These are phyloP conservation scores for Polyplosphaeria fusca DNA, from an alignment of 495 filamentous ascomycete species.

Conservation along the genomic window DNA sequence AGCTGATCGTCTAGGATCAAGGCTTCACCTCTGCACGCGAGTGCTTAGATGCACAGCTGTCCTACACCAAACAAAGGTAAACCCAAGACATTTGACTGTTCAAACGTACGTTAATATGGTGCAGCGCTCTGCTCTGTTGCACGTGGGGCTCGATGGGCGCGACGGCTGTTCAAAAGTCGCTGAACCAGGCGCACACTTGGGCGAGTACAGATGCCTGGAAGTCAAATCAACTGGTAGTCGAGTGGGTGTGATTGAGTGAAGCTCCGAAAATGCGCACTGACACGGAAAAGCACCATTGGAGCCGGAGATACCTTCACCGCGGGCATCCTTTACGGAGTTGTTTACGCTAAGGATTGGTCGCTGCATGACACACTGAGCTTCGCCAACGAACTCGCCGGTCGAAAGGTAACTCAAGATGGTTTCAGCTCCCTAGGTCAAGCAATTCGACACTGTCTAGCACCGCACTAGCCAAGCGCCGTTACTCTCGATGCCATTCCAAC, in stretches of 20 bases:
- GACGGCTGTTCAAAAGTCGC: conserved; percentile 32
- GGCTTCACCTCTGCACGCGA: conserved; percentile 51
- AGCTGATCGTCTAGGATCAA: too few species aligned
- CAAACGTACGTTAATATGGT: neutral
- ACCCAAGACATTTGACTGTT: too few species aligned
- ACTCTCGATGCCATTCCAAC: neutral
- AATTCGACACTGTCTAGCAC: too few species aligned
- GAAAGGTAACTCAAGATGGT: conserved; percentile 65
- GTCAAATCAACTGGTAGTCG: conserved; percentile 46
- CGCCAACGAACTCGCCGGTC: conserved; percentile 64
- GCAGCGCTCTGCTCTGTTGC: conserved; percentile 58
- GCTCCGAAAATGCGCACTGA: conserved; percentile 20
- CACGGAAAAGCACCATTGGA: conserved; percentile 55
- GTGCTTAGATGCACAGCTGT: conserved; percentile 48
- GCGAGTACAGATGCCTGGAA: conserved; percentile 36
- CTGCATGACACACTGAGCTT: conserved; percentile 53
- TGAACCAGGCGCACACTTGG: neutral
- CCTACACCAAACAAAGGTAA: conserved; percentile 42
- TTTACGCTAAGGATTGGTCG: conserved; percentile 52
- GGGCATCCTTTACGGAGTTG: conserved; percentile 62
- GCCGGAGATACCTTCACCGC: conserved; percentile 76
- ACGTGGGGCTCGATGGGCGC: conserved; percentile 68
- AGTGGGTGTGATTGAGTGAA: conserved; percentile 51
- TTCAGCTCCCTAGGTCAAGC: conserved; percentile 40
- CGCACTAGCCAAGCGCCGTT: too few species aligned